Conservation (phyloP, 345 rosid species). For the Cardamine resedifolia region DNA sequence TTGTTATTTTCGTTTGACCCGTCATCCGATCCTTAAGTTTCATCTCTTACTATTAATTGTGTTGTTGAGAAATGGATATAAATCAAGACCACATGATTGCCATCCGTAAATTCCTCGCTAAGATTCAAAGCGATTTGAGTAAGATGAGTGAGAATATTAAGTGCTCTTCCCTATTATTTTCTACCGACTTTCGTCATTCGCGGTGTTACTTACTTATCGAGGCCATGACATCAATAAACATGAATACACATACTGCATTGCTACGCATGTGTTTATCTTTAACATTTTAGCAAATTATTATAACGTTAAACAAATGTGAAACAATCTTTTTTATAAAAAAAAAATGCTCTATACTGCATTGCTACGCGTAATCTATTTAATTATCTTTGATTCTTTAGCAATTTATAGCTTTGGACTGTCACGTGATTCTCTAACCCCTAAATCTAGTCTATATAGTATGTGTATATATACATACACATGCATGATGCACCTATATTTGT, state of each 20-base stretch:
- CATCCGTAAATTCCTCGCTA: background rate
- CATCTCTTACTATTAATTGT: background rate
- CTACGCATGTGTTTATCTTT: background rate
- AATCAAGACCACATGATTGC: background rate
- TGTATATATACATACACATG: conserved; percentile 8
- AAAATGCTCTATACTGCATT: conserved; percentile 5
- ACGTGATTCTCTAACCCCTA: conserved; percentile 23
- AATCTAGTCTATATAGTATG: conserved; percentile 17
- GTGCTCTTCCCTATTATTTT: background rate
- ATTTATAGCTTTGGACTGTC: conserved; percentile 4
- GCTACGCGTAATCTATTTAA: background rate
- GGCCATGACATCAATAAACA: background rate
- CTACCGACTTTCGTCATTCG: background rate
- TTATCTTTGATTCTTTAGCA: conserved; percentile 3
- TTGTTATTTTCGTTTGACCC: too few species aligned
- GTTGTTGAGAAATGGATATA: background rate
- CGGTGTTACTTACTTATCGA: too few species aligned
- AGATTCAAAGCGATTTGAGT: background rate
- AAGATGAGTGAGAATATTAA: background rate
- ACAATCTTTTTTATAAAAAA: background rate
- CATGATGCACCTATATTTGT: conserved; percentile 15
- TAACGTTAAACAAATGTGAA: background rate
- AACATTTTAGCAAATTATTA: background rate
- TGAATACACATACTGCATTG: background rate
- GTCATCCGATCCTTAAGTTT: too few species aligned